Evolutionary conservation across 176 grass and related monocot species (phyloP), one percentile per base, ranked within the genome.

Genomic region (Phyllostachys edulis): DNA sequence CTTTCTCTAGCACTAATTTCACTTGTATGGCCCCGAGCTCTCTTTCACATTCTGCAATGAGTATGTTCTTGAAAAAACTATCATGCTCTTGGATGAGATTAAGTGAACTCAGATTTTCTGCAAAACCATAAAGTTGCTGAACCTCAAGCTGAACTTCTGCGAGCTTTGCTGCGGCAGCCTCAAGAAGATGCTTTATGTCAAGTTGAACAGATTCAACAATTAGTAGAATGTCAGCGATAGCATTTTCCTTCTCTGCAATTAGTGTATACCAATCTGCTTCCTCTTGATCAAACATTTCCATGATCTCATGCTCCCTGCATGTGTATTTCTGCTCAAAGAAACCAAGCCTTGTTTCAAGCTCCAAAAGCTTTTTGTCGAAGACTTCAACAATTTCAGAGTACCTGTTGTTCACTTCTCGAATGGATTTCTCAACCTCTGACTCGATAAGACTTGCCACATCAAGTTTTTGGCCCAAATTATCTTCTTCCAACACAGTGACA

Each of bases 61-160:
- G 24, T 29, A 86, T 81, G 80, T 80, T 81, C 46, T 90, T 88
- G 51, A 88, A 94, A 42, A 73, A 65, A 29, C 39, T 73, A 73
- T 94, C 88, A 76, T 92, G 90, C 70, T 89, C 90, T 69, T 84
- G 85, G 26, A 94, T 37, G 16, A 94, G 63, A 61, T 92, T 76
- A 49, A 73, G 34, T 9, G 90, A 79, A 49, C 76, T 84, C 4
- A 92, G 63, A 63, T 78, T 86, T 63, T 78, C 82, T 44, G 84
- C 88, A 73, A 82, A 85, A 41, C 74, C 66, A 84, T 67, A 80
- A 59, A 94, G 82, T 29, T 80, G 66, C 51, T 80, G 32, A 51
- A 92, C 87, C 82, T 92, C 81, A 24, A 83, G 63, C 26, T 94
- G 85, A 71, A 90, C 90, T 71, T 86, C 85, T 50, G 65, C 41